Conservation (phyloP, 2,329 filamentous ascomycete species). For the Colletotrichum nymphaeae region DNA sequence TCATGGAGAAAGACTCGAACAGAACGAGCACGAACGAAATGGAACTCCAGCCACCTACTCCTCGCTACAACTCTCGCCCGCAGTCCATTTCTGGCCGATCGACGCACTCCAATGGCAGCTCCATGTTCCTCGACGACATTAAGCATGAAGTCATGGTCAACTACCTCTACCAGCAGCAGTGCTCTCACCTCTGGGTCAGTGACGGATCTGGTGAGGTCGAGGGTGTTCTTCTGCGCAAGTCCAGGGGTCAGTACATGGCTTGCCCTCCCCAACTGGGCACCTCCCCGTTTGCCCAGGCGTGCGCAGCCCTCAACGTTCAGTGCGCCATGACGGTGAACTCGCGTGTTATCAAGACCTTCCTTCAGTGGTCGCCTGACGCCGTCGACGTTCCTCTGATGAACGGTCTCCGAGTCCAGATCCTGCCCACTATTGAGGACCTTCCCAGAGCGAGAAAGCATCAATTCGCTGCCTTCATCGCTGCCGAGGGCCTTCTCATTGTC, state of each 20-base stretch:
- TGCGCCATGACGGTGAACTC: slow-evolving; percentile 86
- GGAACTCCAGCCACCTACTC: slow-evolving; percentile 61
- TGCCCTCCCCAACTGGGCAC: slow-evolving; percentile 74
- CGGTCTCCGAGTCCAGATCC: slow-evolving; percentile 80
- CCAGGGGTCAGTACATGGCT: slow-evolving; percentile 76
- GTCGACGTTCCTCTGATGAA: slow-evolving; percentile 82
- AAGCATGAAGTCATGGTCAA: slow-evolving; percentile 88
- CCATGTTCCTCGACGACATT: slow-evolving; percentile 75
- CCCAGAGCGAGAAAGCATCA: slow-evolving; percentile 80
- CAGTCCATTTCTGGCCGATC: slow-evolving; percentile 64
- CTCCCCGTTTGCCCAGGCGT: slow-evolving; percentile 73
- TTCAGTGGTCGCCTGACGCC: slow-evolving; percentile 78
- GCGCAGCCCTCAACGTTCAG: slow-evolving; percentile 78
- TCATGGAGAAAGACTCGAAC: slow-evolving; percentile 51
- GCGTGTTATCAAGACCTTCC: slow-evolving; percentile 80
- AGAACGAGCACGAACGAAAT: slow-evolving; percentile 51
- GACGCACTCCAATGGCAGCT: slow-evolving; percentile 59
- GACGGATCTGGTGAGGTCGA: slow-evolving; percentile 76
- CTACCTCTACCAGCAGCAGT: slow-evolving; percentile 85
- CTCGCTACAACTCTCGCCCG: slow-evolving; percentile 61
- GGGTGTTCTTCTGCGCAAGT: slow-evolving; percentile 78
- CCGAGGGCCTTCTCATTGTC: slow-evolving; percentile 77
- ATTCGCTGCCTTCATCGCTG: slow-evolving; percentile 82
- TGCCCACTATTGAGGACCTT: slow-evolving; percentile 78
- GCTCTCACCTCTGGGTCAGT: slow-evolving; percentile 78